These are phyloP conservation scores for Talaromyces piceae DNA, from an alignment of 2,329 filamentous ascomycete species.

Conservation along the genomic window DNA sequence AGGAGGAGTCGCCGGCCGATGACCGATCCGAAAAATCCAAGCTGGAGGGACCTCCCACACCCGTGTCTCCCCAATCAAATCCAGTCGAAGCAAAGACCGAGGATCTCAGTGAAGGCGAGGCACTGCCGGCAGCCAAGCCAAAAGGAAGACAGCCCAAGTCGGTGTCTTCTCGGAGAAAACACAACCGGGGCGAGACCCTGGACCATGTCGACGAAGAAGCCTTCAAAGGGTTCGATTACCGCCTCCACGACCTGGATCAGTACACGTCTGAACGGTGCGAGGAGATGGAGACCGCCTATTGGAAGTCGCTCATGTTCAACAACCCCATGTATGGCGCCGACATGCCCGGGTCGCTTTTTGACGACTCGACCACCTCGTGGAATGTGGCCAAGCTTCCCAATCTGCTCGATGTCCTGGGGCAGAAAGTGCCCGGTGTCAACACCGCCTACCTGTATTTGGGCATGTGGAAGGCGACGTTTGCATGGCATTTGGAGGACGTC, in stretches of 20 bases:
- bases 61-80: conserved; percentile 49
- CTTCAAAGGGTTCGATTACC: conserved; percentile 87
- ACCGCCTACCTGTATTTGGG: conserved; percentile 95
- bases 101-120: conserved; percentile 38
- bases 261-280: conserved; percentile 88
- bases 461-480: conserved; percentile 99
- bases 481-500: conserved; percentile 97
- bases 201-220: conserved; percentile 81
- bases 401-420: conserved; percentile 84
- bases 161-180: conserved; percentile 78
- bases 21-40: conserved; percentile 32
- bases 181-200: conserved; percentile 69
- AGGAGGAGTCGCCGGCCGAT: conserved; percentile 29
- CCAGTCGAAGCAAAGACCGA: conserved; percentile 51
- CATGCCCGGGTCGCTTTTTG: conserved; percentile 90
- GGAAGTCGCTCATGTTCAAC: conserved; percentile 95
- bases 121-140: conserved; percentile 34
- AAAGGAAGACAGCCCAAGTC: conserved; percentile 58
- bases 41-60: conserved; percentile 45
- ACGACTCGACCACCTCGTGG: conserved; percentile 76
- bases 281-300: conserved; percentile 89
- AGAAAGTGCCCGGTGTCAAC: conserved; percentile 94
- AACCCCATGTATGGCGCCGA: conserved; percentile 93
- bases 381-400: conserved; percentile 94
- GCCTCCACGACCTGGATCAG: conserved; percentile 72